Evolutionary conservation across 148 eudicot species (phyloP).

Genomic region (Fagopyrum homotropicum): DNA sequence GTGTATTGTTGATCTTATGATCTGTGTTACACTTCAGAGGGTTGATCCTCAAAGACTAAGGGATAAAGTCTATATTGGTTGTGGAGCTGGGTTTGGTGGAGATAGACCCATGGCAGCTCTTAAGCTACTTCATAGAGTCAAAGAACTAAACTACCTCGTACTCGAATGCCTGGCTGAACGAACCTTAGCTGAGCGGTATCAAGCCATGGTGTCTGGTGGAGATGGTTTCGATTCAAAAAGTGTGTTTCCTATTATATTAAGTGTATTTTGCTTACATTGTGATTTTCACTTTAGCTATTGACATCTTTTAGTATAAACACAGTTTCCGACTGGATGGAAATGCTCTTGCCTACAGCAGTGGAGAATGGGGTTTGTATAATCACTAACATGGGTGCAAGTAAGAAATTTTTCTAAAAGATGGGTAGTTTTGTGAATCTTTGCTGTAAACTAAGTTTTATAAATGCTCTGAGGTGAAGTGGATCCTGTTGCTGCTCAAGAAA

Average conservation of each 20-base stretch:
- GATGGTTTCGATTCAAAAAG: slow-evolving; percentile 86
- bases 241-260: slow-evolving; percentile 29
- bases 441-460: neutral
- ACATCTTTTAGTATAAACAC: slow-evolving; percentile 12
- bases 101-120: slow-evolving; percentile 92
- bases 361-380: slow-evolving; percentile 79
- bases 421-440: slow-evolving; percentile 10
- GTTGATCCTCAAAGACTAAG: slow-evolving; percentile 46
- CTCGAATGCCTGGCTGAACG: slow-evolving; percentile 99
- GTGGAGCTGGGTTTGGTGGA: slow-evolving; percentile 98
- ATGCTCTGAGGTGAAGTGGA: slow-evolving; percentile 37
- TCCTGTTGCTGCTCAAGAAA: slow-evolving; percentile 68
- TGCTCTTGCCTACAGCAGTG: slow-evolving; percentile 92
- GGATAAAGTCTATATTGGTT: slow-evolving; percentile 80
- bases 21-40: slow-evolving; percentile 41
- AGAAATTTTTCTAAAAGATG: slow-evolving; percentile 18
- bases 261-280: neutral
- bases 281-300: neutral
- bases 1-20: neutral
- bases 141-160: slow-evolving; percentile 72
- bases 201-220: slow-evolving; percentile 63
- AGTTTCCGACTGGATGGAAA: slow-evolving; percentile 91
- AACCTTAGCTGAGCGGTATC: slow-evolving; percentile 76
- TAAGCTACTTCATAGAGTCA: slow-evolving; percentile 78
- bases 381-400: slow-evolving; percentile 99